phyloP scores from a whole-genome alignment of 1,284 basidiomycete genomes.

The Cutaneotrichosporon sp. region DNA sequence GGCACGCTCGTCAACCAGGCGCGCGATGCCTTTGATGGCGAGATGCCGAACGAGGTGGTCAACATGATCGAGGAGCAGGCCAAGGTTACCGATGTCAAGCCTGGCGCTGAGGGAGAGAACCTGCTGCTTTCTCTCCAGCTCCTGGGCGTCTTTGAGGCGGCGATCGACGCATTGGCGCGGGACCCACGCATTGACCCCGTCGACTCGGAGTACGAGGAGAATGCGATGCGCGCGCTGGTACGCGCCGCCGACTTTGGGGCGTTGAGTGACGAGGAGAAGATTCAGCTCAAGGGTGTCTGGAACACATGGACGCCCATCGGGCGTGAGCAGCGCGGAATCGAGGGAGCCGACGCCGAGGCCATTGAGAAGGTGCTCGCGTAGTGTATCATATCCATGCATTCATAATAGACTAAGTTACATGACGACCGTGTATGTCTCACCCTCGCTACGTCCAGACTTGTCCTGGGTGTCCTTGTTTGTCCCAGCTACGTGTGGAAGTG shows the following conservation, averaged over 20 bases:
- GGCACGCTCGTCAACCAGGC: slow-evolving; percentile 71
- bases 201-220: slow-evolving; percentile 80
- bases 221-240: slow-evolving; percentile 63
- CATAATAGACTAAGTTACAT: neutral
- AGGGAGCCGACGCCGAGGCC: slow-evolving; percentile 34
- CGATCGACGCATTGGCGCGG: slow-evolving; percentile 54
- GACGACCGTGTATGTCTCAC: neutral
- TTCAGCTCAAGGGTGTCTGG: slow-evolving; percentile 36
- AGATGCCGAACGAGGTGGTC: slow-evolving; percentile 46
- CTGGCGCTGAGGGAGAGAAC: slow-evolving; percentile 26
- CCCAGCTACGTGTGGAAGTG: neutral
- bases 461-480: neutral
- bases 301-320: slow-evolving; percentile 37
- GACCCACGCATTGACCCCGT: slow-evolving; percentile 66
- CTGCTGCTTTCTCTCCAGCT: slow-evolving; percentile 34
- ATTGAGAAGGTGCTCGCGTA: slow-evolving; percentile 1
- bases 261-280: slow-evolving; percentile 45
- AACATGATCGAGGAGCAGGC: slow-evolving; percentile 36
- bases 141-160: slow-evolving; percentile 25
- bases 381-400: slow-evolving; percentile 4
- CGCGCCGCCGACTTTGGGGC: slow-evolving; percentile 45
- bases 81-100: slow-evolving; percentile 19
- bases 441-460: neutral
- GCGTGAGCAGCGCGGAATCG: slow-evolving; percentile 40
- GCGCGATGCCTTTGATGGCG: slow-evolving; percentile 55